These are phyloP conservation scores for Trypanosomatidae sp. DNA, from an alignment of 208 protist species.

Conservation along the genomic window DNA sequence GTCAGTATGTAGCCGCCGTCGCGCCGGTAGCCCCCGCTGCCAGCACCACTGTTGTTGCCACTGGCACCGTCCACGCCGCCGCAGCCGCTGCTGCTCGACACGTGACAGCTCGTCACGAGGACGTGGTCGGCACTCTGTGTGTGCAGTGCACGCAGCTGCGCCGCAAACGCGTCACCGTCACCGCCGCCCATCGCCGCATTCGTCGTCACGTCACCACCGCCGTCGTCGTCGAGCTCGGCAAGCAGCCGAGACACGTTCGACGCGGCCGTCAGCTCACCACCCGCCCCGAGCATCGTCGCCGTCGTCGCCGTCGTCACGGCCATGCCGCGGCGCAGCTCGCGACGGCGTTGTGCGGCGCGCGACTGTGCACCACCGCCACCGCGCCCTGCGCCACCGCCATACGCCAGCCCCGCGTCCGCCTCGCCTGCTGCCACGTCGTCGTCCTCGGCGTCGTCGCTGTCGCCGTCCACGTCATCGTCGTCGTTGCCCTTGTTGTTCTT, in stretches of 20 bases:
- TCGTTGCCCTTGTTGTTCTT: no score
- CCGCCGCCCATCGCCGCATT: constrained; percentile 6
- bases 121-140: constrained; percentile 44
- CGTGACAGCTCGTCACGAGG: constrained; percentile 18
- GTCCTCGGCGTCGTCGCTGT: constrained; percentile 10
- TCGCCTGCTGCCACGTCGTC: constrained; percentile 6
- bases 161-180: constrained; percentile 18
- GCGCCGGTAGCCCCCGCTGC: no score
- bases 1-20: no score
- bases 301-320: constrained; percentile 1
- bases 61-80: no score
- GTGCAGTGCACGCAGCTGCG: constrained; percentile 37
- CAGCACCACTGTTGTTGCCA: no score
- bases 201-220: constrained; percentile 4
- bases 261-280: constrained; percentile 1
- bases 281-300: constrained; percentile 3
- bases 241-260: no score
- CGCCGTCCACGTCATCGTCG: constrained; percentile 1
- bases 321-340: neutral
- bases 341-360: neutral
- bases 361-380: neutral
- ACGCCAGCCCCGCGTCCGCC: neutral
- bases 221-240: neutral
- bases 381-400: neutral
- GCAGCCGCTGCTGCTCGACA: no score